Evolutionary conservation across 306 rosid genomes (phyloP).

Genomic region (Senna siamea): DNA sequence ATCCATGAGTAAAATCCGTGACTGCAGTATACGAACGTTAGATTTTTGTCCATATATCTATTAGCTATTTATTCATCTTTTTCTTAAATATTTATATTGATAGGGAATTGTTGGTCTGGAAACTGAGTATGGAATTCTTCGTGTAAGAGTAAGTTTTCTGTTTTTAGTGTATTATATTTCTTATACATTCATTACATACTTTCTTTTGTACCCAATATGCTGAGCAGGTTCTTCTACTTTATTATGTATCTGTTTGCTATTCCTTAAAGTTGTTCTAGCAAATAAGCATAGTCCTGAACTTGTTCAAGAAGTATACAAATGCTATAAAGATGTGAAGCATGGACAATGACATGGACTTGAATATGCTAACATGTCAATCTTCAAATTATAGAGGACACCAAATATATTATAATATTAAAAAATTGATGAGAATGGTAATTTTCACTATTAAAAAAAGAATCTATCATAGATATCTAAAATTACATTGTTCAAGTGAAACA

Average conservation of each 20-base stretch:
- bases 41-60: conserved; percentile 17
- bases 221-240: conserved; percentile 5
- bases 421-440: no score
- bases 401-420: no score
- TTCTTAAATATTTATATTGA: conserved; percentile 28
- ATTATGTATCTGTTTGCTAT: conserved; percentile 11
- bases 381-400: no score
- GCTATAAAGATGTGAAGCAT: neutral
- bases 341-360: neutral
- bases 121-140: conserved; percentile 76
- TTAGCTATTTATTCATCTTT: conserved; percentile 24
- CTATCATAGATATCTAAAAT: no score
- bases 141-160: conserved; percentile 61
- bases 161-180: conserved; percentile 9
- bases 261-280: conserved; percentile 12
- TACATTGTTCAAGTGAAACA: no score
- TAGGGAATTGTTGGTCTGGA: conserved; percentile 80
- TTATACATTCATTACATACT: conserved; percentile 15
- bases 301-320: no score
- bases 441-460: no score
- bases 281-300: conserved; percentile 4
- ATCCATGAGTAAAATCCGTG: conserved; percentile 21
- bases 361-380: neutral
- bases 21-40: conserved; percentile 12
- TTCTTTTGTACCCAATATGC: conserved; percentile 20